Evolutionary conservation across 306 rosid genomes (phyloP).

Genomic region (Erythrophleum fordii): DNA sequence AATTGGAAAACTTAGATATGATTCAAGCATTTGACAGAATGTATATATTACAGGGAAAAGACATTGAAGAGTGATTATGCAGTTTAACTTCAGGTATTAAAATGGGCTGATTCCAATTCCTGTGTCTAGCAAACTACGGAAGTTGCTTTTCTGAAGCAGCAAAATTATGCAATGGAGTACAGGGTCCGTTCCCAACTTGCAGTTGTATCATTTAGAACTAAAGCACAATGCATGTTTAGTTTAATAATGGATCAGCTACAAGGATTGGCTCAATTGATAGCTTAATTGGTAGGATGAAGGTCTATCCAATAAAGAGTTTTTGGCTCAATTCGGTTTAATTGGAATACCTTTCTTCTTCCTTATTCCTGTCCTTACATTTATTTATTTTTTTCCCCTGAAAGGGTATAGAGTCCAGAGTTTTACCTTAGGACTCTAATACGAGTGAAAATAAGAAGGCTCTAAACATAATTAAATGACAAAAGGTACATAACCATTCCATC

Average conservation of each 20-base stretch:
- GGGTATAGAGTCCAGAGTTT: constrained; percentile 5
- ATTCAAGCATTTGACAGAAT: background rate
- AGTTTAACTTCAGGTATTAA: background rate
- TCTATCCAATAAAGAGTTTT: background rate
- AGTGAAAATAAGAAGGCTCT: background rate
- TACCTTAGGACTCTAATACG: background rate
- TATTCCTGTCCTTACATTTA: background rate
- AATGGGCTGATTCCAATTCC: background rate
- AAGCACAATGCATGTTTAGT: background rate
- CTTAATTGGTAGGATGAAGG: background rate
- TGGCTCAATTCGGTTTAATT: background rate
- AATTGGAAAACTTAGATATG: background rate
- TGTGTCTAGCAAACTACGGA: background rate
- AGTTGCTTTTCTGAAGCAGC: constrained; percentile 13
- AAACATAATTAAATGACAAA: constrained; percentile 4
- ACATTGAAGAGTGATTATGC: background rate
- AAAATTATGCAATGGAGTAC: background rate
- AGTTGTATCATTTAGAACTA: background rate
- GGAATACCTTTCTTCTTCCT: background rate
- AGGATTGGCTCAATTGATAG: background rate
- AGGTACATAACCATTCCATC: constrained; percentile 15
- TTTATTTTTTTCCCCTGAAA: background rate
- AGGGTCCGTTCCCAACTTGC: background rate
- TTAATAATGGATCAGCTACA: background rate
- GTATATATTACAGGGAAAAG: constrained; percentile 8